Evolutionary conservation across 2,329 filamentous ascomycete genomes (phyloP).

Genomic region (Ophiostoma piceae): DNA sequence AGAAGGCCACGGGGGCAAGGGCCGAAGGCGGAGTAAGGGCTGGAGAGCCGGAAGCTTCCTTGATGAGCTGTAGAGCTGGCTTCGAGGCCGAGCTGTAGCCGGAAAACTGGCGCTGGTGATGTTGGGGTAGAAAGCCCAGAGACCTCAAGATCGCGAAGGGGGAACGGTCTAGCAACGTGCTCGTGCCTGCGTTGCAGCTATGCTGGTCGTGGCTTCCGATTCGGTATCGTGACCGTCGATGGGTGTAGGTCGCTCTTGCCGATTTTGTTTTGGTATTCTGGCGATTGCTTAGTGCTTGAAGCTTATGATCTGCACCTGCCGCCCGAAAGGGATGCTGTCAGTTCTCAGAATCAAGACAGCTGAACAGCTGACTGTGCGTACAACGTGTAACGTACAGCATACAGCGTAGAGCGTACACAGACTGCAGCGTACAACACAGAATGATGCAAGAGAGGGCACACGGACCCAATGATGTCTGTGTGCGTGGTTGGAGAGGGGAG

Average conservation of each 20-base stretch:
- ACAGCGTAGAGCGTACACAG: background rate
- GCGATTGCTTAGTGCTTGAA: background rate
- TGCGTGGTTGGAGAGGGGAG: background rate
- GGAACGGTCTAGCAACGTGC: background rate
- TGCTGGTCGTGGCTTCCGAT: constrained; percentile 1
- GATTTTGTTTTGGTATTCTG: background rate
- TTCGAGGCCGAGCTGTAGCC: background rate
- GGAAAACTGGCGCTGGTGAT: background rate
- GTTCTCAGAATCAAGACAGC: constrained; percentile 18
- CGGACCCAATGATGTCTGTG: background rate
- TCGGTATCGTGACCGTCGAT: background rate
- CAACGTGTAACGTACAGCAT: background rate
- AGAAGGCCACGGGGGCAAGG: background rate
- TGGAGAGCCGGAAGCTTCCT: background rate
- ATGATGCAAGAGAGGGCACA: background rate
- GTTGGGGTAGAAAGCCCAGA: background rate
- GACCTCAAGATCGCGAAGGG: background rate
- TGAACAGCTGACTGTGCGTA: background rate
- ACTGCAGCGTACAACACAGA: constrained; percentile 15
- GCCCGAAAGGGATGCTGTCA: constrained; percentile 13
- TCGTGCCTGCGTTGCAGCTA: background rate
- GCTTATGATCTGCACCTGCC: constrained; percentile 9
- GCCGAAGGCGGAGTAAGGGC: background rate
- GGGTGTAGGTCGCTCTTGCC: background rate
- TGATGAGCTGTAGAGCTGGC: background rate